Evolutionary conservation across 768 basidiomycete species (phyloP), one percentile per base, ranked within the genome.

Genomic region (Russula lepida): DNA sequence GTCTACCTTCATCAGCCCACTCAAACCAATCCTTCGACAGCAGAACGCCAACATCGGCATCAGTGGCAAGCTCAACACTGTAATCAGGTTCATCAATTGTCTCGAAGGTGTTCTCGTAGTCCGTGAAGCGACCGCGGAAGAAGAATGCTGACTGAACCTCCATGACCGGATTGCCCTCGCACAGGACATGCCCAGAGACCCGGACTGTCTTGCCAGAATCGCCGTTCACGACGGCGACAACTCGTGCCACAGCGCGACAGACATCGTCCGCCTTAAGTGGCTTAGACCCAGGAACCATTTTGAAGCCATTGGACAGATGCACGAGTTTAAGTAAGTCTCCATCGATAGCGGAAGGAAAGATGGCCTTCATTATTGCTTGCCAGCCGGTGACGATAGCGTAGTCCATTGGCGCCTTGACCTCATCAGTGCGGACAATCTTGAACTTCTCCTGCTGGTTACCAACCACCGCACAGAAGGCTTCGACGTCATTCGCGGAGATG

Each of bases 281-380:
- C 59, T 77, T 81, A 25, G 86, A 84, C 50, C 88, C 92, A 27
- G 89, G 81, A 64, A 95, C 76, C 71, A 94, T 82, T 57, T 85
- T 85, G 86, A 99, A 99, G 47, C 93, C 94, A 71, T 99, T 99
- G 8, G 94, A 94, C 17, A 99, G 83, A 71, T 99, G 97, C 49
- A 98, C 95, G 35, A 98, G 86, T 73, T 93, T 95, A 68, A 98
- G 79, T 17, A 98, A 76, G 72, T 99, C 95, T 1, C 95, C 97
- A 65, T 98, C 91, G 70, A 99, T 92, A 12, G 83, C 74, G 13
- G 79, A 71, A 6, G 97, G 97, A 84, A 99, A 99, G 74, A 98
- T 95, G 1, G 94, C 85, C 72, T 90, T 92, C 89, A 98, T 99
- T 74, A 99, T 98, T n/a, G 95, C 90, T 93, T 95, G 86, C 97